Conservation (phyloP, 768 basidiomycete species). For the Collybia sordida region DNA sequence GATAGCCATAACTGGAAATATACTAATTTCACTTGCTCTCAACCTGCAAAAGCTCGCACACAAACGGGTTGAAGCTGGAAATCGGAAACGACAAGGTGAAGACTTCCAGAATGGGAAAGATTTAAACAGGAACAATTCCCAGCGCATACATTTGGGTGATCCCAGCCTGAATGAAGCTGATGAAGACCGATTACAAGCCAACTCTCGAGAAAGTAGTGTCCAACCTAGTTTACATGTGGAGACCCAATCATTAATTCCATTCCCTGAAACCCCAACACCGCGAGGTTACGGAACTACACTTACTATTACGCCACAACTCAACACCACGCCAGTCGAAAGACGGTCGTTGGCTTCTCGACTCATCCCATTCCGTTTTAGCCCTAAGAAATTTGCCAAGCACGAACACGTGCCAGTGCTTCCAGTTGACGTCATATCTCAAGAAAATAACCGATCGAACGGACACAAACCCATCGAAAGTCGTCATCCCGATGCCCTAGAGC, state of each 20-base stretch:
- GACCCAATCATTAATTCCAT: constrained; percentile 9
- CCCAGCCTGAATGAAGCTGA: constrained; percentile 25
- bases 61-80: constrained; percentile 53
- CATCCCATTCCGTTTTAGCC: constrained; percentile 30
- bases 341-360: constrained; percentile 33
- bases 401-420: constrained; percentile 30
- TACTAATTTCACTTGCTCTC: constrained; percentile 87
- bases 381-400: constrained; percentile 12
- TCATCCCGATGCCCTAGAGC: constrained; percentile 22
- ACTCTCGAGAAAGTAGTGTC: neutral
- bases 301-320: neutral
- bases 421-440: constrained; percentile 42
- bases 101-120: neutral
- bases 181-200: constrained; percentile 15
- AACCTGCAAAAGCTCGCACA: constrained; percentile 95
- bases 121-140: neutral
- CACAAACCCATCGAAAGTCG: constrained; percentile 8
- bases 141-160: constrained; percentile 4
- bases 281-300: constrained; percentile 13
- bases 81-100: constrained; percentile 12
- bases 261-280: constrained; percentile 10
- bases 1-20: constrained; percentile 80
- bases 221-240: constrained; percentile 3
- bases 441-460: constrained; percentile 24
- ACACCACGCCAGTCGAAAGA: constrained; percentile 11